phyloP scores from a whole-genome alignment of 345 rosid species.

The Citrus glauca region DNA sequence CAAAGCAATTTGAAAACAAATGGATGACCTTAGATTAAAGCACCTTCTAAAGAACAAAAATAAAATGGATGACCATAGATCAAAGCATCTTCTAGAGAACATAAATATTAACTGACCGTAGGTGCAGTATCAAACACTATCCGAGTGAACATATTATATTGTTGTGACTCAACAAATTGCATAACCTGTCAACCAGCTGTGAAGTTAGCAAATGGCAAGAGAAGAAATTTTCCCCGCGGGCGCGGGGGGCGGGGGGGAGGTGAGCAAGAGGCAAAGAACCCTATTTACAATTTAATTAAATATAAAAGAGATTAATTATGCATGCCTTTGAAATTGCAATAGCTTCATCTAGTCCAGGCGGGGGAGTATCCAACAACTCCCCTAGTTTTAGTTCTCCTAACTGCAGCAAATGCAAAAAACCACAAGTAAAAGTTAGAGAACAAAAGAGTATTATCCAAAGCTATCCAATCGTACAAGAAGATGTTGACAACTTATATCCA shows the following conservation, averaged over 20 bases:
- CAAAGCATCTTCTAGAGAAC: conserved; percentile 9
- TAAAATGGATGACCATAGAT: not conserved
- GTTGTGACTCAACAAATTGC: conserved; percentile 62
- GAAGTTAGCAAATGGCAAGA: not conserved
- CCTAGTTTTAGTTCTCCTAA: conserved; percentile 70
- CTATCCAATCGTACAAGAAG: not conserved
- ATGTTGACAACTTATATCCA: not conserved
- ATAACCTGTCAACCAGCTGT: conserved; percentile 50
- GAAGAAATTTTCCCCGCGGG: not conserved
- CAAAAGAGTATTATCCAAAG: not conserved
- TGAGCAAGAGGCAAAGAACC: not conserved
- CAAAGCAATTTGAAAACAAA: conserved; percentile 16
- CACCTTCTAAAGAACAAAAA: conserved; percentile 5
- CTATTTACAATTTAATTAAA: not conserved
- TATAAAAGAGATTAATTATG: not conserved
- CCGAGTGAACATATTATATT: conserved; percentile 59
- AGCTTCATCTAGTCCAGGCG: conserved; percentile 75
- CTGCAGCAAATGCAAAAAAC: conserved; percentile 24
- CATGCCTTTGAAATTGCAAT: conserved; percentile 74
- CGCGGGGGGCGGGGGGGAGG: not conserved
- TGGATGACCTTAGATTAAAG: not conserved
- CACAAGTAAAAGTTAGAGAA: not conserved
- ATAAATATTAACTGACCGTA: conserved; percentile 44
- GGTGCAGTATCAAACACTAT: conserved; percentile 81
- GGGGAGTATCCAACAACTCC: conserved; percentile 67